phyloP scores from a whole-genome alignment of 805 yeast genomes.

The Candida germanica region DNA sequence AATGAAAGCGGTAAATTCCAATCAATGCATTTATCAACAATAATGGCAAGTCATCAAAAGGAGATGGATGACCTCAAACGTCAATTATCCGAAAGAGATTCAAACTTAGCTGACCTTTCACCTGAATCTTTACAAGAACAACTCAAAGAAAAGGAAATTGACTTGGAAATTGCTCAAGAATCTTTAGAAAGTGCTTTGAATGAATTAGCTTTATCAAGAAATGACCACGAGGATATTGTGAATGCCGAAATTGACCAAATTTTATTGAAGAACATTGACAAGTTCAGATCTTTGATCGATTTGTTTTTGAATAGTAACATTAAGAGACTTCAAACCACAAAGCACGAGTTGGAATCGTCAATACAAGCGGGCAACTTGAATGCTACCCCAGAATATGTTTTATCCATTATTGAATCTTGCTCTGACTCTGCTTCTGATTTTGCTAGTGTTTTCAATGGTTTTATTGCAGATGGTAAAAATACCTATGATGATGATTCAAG shows the following conservation, averaged over 20 bases:
- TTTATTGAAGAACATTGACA: conserved; percentile 44
- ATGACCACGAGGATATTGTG: conserved; percentile 49
- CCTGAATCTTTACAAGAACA: conserved; percentile 37
- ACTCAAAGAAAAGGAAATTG: conserved; percentile 69
- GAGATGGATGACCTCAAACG: conserved; percentile 56
- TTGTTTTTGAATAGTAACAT: conserved; percentile 68
- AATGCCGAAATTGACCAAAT: conserved; percentile 60
- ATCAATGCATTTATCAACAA: conserved; percentile 57
- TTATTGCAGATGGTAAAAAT: conserved; percentile 70
- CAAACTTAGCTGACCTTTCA: conserved; percentile 19
- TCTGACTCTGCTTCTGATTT: conserved; percentile 74
- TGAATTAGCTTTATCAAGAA: conserved; percentile 52
- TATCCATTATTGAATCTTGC: conserved; percentile 68
- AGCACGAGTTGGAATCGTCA: conserved; percentile 70
- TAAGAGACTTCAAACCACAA: conserved; percentile 67
- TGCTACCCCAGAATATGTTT: conserved; percentile 65
- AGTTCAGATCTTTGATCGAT: conserved; percentile 57
- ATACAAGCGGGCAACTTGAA: conserved; percentile 80
- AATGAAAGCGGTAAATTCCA: conserved; percentile 60
- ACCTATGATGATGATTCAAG: conserved; percentile 45
- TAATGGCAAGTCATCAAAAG: conserved; percentile 58
- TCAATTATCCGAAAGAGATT: conserved; percentile 40
- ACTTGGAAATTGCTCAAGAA: conserved; percentile 74
- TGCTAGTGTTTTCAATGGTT: conserved; percentile 71
- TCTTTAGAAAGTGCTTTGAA: conserved; percentile 69